A percentile compares a stretch with the other conserved stretches of the same genome.
Conservation (phyloP, 1,284 basidiomycete genomes). For the Cryptococcus neoformans region DNA sequence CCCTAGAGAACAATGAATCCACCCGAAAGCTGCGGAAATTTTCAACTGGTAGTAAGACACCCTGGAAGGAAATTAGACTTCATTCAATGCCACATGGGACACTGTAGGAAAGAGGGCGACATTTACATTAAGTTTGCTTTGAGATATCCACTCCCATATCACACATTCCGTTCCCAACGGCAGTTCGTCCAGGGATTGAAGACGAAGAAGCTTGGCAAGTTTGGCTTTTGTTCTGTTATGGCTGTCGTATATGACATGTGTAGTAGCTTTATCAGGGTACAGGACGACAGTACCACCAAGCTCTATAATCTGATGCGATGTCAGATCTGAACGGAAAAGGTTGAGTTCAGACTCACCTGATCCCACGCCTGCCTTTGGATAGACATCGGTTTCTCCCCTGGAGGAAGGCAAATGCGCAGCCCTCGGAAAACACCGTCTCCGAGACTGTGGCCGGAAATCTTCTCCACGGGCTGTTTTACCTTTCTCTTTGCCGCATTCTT, state of each 20-base stretch:
- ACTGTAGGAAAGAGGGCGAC: neutral
- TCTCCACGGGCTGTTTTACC: neutral
- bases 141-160: conserved; percentile 36
- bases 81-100: too few relatives aligned
- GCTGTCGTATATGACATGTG: conserved; percentile 42
- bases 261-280: conserved; percentile 40
- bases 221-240: conserved; percentile 16
- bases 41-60: too few relatives aligned
- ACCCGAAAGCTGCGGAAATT: too few relatives aligned
- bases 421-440: conserved; percentile 28
- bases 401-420: conserved; percentile 34
- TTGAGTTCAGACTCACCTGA: too few relatives aligned
- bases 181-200: conserved; percentile 31
- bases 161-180: conserved; percentile 38
- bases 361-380: too few relatives aligned
- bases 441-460: conserved; percentile 1
- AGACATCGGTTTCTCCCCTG: too few relatives aligned
- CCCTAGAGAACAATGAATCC: too few relatives aligned
- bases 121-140: conserved; percentile 34
- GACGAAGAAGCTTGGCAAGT: conserved; percentile 25
- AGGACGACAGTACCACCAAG: conserved; percentile 32
- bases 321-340: neutral
- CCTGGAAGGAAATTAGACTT: too few relatives aligned
- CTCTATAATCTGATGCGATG: conserved; percentile 24
- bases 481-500: conserved; percentile 1